Base-by-base conservation (phyloP, 352 stramenopile species). In the Globisporangium heterothallicum region DNA sequence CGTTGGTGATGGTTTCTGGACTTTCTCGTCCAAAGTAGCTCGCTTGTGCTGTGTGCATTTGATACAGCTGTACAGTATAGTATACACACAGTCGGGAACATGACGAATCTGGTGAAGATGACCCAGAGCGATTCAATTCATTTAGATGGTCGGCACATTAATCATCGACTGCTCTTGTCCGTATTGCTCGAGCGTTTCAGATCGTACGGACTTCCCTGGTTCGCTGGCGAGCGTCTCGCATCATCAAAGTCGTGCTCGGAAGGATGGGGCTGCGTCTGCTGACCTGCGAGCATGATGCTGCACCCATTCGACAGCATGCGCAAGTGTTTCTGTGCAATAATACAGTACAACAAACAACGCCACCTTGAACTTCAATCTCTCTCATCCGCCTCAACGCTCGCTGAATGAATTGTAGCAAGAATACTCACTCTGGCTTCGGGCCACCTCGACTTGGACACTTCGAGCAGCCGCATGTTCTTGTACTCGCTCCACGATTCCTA, bases 401-500 rank as follows among this genome's bases (percentile, higher is more conserved):
- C n/a, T n/a, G n/a, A n/a, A n/a, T n/a, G n/a, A n/a, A n/a, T n/a
- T n/a, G n/a, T n/a, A n/a, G n/a, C n/a, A n/a, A n/a, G n/a, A n/a
- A n/a, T n/a, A 16, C 40, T n/a, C 26, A 62, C 76, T 62, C 82
- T 84, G 7, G 78, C 73, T 9, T 86, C 63, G 0, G 78, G 75
- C 78, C 78, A 89, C 10, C 78, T 71, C 2, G 59, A 64, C 55
- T 89, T 89, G 46, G 75, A 85, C 47, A 89, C 47, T 53, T 89
- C 75, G 16, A 89, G 64, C 58, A 87, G 53, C 34, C 68, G 73
- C 38, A 74, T 47, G 56, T 78, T 81, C 55, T 76, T 79, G 62
- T 86, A 89, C 43, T 87, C 70, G 47, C 68, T 70, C 78, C 78
- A 89, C 6, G 66, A 77, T 36, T 78, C 74, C 74, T 88, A 35